Percentiles rank a stretch among this genome's conserved stretches.
These are phyloP conservation scores for Aspergillus luchuensis DNA, from an alignment of 2,329 filamentous ascomycete species.

Conservation along the genomic window DNA sequence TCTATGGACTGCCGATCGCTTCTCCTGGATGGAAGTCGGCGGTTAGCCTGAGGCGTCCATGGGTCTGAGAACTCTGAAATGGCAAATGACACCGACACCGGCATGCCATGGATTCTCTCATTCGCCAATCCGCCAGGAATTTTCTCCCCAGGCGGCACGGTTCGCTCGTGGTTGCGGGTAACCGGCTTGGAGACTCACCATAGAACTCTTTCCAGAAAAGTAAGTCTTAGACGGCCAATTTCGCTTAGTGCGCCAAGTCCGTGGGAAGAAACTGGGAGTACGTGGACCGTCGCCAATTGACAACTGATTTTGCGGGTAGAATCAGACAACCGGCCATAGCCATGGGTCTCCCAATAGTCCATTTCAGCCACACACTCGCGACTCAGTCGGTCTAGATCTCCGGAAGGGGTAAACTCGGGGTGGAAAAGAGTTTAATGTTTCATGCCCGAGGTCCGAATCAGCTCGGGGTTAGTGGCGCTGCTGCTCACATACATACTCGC, in stretches of 20 bases:
- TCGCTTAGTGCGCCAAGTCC: slow-evolving; percentile 3
- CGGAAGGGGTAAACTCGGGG: background rate
- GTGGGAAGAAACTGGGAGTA: slow-evolving; percentile 2
- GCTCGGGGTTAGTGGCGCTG: background rate
- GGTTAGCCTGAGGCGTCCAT: background rate
- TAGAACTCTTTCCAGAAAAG: slow-evolving; percentile 4
- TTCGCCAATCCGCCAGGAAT: slow-evolving; percentile 8
- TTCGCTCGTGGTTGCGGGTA: slow-evolving; percentile 13
- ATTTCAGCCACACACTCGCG: background rate
- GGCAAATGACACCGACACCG: background rate
- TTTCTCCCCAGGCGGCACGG: slow-evolving; percentile 13
- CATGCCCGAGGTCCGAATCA: background rate
- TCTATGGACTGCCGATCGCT: background rate
- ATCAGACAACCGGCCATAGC: slow-evolving; percentile 1
- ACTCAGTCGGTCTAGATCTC: slow-evolving; percentile 1
- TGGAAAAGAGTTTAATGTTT: background rate
- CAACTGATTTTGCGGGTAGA: background rate
- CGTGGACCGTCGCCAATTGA: slow-evolving; percentile 7
- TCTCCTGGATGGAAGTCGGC: background rate
- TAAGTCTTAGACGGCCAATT: background rate
- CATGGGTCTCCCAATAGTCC: background rate
- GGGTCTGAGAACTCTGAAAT: background rate
- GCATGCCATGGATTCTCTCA: background rate
- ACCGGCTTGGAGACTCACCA: background rate
- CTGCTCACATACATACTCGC: background rate